phyloP scores from a whole-genome alignment of 2,329 filamentous ascomycete genomes.

The Orbilia brochopaga region DNA sequence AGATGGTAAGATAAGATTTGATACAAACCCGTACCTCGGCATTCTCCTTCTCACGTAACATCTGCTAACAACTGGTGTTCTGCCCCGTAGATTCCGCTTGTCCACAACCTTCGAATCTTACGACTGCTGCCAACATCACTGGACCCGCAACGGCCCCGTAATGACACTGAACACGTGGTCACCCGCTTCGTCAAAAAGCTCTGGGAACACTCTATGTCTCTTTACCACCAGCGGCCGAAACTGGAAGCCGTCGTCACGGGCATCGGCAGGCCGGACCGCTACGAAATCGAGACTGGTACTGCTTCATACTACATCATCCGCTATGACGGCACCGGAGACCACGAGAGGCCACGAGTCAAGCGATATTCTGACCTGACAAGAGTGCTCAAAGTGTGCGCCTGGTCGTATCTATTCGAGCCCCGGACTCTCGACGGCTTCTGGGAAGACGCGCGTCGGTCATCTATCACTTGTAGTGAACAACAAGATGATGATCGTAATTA shows the following conservation, averaged over 20 bases:
- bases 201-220: constrained; percentile 5
- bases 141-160: neutral
- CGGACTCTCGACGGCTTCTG: neutral
- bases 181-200: constrained; percentile 9
- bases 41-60: neutral
- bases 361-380: constrained; percentile 6
- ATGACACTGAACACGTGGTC: neutral
- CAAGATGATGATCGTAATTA: too few relatives aligned
- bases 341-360: neutral
- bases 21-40: neutral
- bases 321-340: neutral
- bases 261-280: neutral
- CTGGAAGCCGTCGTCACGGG: constrained; percentile 4
- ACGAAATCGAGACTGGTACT: neutral
- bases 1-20: constrained; percentile 14
- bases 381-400: constrained; percentile 1
- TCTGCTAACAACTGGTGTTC: neutral
- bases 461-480: too few relatives aligned
- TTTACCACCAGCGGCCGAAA: constrained; percentile 10
- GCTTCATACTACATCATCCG: constrained; percentile 7
- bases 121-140: neutral
- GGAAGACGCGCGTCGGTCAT: neutral
- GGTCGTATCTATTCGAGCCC: constrained; percentile 11
- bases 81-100: constrained; percentile 1
- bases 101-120: constrained; percentile 18